Percentiles rank a stretch among this genome's conserved stretches.
phyloP scores from a whole-genome alignment of 148 eudicot species.

The Rheum nobile region DNA sequence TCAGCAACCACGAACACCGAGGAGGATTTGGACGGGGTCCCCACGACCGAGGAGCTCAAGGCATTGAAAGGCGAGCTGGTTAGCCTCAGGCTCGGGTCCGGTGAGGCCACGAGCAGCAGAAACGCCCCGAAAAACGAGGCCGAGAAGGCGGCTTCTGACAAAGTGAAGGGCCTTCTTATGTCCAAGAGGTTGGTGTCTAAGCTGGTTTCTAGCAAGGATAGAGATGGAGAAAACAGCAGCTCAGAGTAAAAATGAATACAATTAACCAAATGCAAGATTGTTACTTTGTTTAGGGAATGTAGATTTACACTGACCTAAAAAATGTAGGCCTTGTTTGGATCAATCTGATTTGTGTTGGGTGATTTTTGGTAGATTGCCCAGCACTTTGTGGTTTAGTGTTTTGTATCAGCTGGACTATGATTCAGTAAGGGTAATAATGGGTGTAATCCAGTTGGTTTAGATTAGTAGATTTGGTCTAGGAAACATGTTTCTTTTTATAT shows the following conservation, averaged over 20 bases:
- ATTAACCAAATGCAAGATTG: neutral
- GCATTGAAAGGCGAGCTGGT: slow-evolving; percentile 68
- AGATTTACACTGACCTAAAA: neutral
- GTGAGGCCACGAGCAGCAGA: slow-evolving; percentile 14
- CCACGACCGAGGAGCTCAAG: slow-evolving; percentile 64
- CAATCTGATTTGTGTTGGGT: neutral
- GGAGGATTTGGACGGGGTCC: slow-evolving; percentile 73
- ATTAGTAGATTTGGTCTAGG: neutral
- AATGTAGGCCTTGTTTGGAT: neutral
- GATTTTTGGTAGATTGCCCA: neutral
- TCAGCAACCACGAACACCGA: slow-evolving; percentile 75
- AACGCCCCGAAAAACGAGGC: slow-evolving; percentile 20
- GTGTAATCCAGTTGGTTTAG: neutral
- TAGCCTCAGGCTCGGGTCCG: slow-evolving; percentile 30
- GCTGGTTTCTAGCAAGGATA: slow-evolving; percentile 62
- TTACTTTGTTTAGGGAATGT: neutral
- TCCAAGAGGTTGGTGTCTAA: slow-evolving; percentile 63
- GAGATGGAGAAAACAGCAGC: slow-evolving; percentile 63
- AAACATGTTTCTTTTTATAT: neutral
- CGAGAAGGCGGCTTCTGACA: slow-evolving; percentile 33
- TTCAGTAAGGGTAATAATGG: neutral
- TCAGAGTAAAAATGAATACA: slow-evolving; percentile 26
- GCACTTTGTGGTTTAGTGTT: neutral
- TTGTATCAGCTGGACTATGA: neutral
- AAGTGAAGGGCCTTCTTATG: slow-evolving; percentile 43